Evolutionary conservation across 352 stramenopile species (phyloP), one percentile per base, ranked within the genome.

Genomic region (Aphanomyces stellatus): DNA sequence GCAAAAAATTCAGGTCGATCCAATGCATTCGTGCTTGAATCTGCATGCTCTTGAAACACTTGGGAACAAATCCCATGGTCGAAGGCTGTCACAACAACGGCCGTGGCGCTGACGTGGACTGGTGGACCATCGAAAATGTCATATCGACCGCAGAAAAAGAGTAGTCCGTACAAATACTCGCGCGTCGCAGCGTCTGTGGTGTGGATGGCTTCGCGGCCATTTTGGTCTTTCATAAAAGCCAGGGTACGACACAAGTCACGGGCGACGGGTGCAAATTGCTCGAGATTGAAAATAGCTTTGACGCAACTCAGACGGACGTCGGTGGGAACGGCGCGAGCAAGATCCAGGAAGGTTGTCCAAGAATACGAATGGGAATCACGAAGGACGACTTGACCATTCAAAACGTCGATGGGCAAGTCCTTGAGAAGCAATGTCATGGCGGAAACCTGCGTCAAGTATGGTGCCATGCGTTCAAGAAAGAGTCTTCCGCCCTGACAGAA

Each of bases 261-360:
- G n/a, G n/a, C n/a, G n/a, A n/a, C n/a, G n/a, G n/a, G n/a, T n/a
- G n/a, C n/a, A n/a, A n/a, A n/a, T n/a, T n/a, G n/a, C n/a, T n/a
- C n/a, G n/a, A n/a, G n/a, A n/a, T n/a, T n/a, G n/a, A n/a, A n/a
- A n/a, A n/a, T n/a, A n/a, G n/a, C n/a, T n/a, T n/a, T n/a, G n/a
- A n/a, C n/a, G n/a, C n/a, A n/a, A n/a, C n/a, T n/a, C n/a, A n/a
- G n/a, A n/a, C n/a, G n/a, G 31, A 59, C 22, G 10, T 17, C 24
- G 17, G 15, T 10, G 11, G 27, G 31, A n/a, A 59, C 22, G 8
- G 27, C 8, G 25, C 30, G 27, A 27, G 27, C n/a, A 30, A 15
- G 22, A n/a, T 59, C 51, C 8, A 59, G 51, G 15, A 59, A 30
- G 17, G 51, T 59, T 30, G 51, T 59, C 51, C 51, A 59, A 27